Evolutionary conservation across 2,329 filamentous ascomycete species (phyloP).

Genomic region (Scedosporium dehoogii): DNA sequence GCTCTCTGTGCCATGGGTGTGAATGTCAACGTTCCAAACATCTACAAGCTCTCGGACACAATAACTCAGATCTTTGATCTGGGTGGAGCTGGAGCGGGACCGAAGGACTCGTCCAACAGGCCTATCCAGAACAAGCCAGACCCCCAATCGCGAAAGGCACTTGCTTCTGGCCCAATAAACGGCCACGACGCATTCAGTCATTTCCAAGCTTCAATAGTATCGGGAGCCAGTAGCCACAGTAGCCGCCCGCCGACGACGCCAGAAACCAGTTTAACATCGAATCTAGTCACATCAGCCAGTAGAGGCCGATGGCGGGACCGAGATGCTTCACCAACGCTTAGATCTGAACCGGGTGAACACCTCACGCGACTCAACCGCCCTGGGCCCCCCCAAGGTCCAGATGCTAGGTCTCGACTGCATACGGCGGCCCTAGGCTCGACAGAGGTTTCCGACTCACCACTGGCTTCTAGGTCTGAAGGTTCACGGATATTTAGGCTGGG

Average conservation of each 20-base stretch:
- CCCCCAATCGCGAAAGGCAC: background rate
- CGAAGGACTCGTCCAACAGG: constrained; percentile 12
- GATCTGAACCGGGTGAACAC: background rate
- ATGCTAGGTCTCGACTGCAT: background rate
- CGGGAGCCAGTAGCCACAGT: background rate
- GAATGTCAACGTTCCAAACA: constrained; percentile 69
- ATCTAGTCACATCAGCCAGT: background rate
- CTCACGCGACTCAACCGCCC: background rate
- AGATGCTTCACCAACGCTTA: background rate
- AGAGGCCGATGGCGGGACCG: background rate
- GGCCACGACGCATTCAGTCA: background rate
- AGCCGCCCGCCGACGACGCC: background rate
- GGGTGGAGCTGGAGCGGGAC: background rate
- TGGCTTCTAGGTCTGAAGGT: background rate
- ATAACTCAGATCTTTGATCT: constrained; percentile 37
- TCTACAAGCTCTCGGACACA: constrained; percentile 64
- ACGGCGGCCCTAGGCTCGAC: background rate
- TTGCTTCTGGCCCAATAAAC: background rate
- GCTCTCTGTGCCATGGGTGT: constrained; percentile 81
- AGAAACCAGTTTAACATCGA: background rate
- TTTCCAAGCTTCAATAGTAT: background rate
- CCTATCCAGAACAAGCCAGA: background rate
- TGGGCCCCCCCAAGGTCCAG: background rate
- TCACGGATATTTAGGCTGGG: background rate
- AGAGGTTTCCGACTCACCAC: background rate